Evolutionary conservation across 192 early-diverging fungal species (phyloP), one percentile per base, ranked within the genome.

Genomic region (Coemansia sp.): DNA sequence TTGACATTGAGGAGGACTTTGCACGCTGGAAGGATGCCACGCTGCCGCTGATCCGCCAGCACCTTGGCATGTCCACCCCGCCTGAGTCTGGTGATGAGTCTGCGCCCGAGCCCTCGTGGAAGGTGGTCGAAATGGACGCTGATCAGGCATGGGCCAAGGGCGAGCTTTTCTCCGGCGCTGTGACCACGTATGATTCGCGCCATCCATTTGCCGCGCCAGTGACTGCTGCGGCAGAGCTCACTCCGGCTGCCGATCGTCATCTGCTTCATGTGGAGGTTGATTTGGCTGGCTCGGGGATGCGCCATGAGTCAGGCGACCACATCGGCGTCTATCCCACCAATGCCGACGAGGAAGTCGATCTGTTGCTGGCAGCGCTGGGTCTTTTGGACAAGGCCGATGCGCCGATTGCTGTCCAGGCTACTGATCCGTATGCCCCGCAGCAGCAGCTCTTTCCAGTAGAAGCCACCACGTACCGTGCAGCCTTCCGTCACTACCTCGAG

Each of bases 191-290:
- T 80, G 93, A 97, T 76, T 85, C 88, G 41, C 97, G 93, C 67
- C 87, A 95, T 56, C 97, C 97, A 49, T 95, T 84, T 71, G 68
- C 83, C 25, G 90, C 93, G 7, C 82, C 85, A 19, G 82, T 98
- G 32, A 63, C 70, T 3, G 65, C 68, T 9, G 86, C 88, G 8
- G 76, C 73, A 19, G 86, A 92, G 44, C 74, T 98, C 26, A 97
- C 93, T 59, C 71, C 73, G 38, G 53, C 68, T 19, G 70, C 83
- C 26, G 85, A 89, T 64, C 90, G 97, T 56, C 86, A 93, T 61
- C 93, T 94, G 76, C 70, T 96, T 56, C 97, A 99, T 64, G 78
- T 98, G 68, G 96, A 99, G 68, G 83, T 99, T n/a, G 94, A 96
- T 54, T 82, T 98, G 53, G 60, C 79, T 23, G 93, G 86, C 34